Evolutionary conservation across 108 stramenopile species (phyloP).

Genomic region (Stephanodiscus triporus): DNA sequence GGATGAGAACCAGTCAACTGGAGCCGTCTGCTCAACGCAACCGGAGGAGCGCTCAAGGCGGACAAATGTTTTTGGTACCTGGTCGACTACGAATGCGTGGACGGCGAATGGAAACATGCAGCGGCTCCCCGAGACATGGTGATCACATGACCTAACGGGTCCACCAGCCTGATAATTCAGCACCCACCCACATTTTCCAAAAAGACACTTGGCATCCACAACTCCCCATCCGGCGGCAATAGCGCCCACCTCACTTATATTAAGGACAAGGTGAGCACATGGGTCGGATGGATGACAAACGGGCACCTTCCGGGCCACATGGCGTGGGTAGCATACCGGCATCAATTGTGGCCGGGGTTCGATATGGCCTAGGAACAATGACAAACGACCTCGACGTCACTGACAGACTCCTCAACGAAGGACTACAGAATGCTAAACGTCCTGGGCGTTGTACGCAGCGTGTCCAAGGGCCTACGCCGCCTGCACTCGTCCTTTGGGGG

Average conservation of each 20-base stretch:
- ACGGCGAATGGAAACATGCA: too few relatives aligned
- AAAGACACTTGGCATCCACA: background rate
- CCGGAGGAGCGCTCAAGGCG: too few relatives aligned
- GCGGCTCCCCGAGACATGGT: too few relatives aligned
- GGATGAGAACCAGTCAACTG: too few relatives aligned
- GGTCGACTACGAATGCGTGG: too few relatives aligned
- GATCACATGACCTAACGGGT: too few relatives aligned
- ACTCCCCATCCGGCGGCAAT: background rate
- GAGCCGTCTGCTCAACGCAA: too few relatives aligned
- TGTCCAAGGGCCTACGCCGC: conserved; percentile 6
- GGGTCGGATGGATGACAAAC: background rate
- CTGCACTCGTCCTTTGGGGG: conserved; percentile 13
- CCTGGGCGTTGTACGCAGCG: conserved; percentile 5
- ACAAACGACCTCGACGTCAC: background rate
- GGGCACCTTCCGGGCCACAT: background rate
- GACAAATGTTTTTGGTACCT: too few relatives aligned
- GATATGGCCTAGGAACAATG: background rate
- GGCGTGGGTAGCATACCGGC: background rate
- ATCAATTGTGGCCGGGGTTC: background rate
- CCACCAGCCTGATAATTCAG: too few relatives aligned
- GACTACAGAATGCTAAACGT: background rate
- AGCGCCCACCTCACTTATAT: background rate
- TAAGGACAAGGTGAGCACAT: background rate
- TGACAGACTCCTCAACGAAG: background rate
- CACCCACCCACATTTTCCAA: too few relatives aligned